Evolutionary conservation across 1,284 basidiomycete genomes (phyloP).

Genomic region (Ustilago lituana): DNA sequence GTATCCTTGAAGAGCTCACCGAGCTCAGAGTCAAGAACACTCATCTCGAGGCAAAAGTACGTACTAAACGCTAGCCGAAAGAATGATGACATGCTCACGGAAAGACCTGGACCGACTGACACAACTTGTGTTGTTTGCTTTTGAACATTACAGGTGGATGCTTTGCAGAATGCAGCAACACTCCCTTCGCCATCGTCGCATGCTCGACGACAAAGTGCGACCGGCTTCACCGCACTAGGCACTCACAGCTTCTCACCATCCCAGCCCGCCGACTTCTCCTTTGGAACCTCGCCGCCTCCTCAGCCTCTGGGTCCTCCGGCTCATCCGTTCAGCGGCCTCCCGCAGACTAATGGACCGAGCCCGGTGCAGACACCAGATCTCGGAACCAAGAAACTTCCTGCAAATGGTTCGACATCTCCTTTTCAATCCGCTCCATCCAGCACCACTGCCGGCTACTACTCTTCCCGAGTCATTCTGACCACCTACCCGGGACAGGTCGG

Average conservation of each 20-base stretch:
- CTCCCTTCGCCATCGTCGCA: slow-evolving; percentile 47
- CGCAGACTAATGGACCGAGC: slow-evolving; percentile 42
- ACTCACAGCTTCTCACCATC: slow-evolving; percentile 43
- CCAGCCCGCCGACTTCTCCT: slow-evolving; percentile 26
- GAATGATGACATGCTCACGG: no score
- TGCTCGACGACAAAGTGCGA: slow-evolving; percentile 40
- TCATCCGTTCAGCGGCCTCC: slow-evolving; percentile 27
- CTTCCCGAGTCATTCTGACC: slow-evolving; percentile 55
- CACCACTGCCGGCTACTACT: slow-evolving; percentile 47
- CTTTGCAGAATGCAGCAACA: slow-evolving; percentile 47
- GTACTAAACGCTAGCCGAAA: not conserved
- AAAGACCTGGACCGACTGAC: not conserved
- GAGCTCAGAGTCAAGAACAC: slow-evolving; percentile 59
- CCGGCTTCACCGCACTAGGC: slow-evolving; percentile 48
- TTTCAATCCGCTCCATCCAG: slow-evolving; percentile 19
- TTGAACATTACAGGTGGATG: slow-evolving; percentile 27
- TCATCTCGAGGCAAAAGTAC: slow-evolving; percentile 58
- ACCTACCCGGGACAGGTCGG: slow-evolving; percentile 60
- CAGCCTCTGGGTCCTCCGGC: slow-evolving; percentile 54
- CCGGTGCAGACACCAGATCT: slow-evolving; percentile 57
- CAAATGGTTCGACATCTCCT: slow-evolving; percentile 27
- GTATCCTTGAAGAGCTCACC: slow-evolving; percentile 56
- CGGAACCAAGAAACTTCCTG: slow-evolving; percentile 24
- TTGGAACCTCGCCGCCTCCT: slow-evolving; percentile 51
- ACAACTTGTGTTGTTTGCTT: not conserved